Evolutionary conservation across 768 basidiomycete genomes (phyloP), one percentile per base, ranked within the genome.

Genomic region (Strobilomyces dryophilus): DNA sequence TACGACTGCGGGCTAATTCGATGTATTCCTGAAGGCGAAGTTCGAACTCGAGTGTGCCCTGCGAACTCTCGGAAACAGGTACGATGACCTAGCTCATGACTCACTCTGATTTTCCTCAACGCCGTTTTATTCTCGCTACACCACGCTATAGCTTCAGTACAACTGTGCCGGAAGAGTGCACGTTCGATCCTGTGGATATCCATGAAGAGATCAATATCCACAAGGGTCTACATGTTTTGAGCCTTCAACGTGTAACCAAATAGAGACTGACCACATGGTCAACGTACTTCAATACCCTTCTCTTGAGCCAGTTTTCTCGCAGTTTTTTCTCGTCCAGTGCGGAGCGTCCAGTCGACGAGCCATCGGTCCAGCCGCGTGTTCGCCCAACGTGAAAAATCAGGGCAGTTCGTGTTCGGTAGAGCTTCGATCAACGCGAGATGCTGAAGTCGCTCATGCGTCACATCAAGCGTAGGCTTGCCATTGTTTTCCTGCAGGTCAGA

Each of bases 21-120:
- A 98, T 94, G 68, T 88, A 98, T 71, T 98, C 93, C 71, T 99
- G 97, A 39, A 97, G 78, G 42, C 97, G 84, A 44, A 99, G 82
- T 59, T 94, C 89, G 69, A 98, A 98, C 74, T 99, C 97, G 41
- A 99, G 83, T 9, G 92, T 87, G 72, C 88, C 93, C 94, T 98
- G 70, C 43, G 51, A 47, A 51, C 46, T 44, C 31, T 32, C 60
- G 55, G 61, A 57, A 55, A 60, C 36, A 44, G 47, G 47, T 34
- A 52, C 59, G 49, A 52, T 34, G 26, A 44, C 50, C 40, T 47
- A 50, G 44, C 49, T 47, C 54, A 32, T 36, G 47, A 60, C 61
- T 54, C 34, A 86, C 95, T 81, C 91, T 95, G 65, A 85, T 83
- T 76, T 98, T 98, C 48, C 92, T 84, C 56, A 99, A 79, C 12